Base-by-base conservation (phyloP, 495 filamentous ascomycete species). In the Aspergillus ostianus region DNA sequence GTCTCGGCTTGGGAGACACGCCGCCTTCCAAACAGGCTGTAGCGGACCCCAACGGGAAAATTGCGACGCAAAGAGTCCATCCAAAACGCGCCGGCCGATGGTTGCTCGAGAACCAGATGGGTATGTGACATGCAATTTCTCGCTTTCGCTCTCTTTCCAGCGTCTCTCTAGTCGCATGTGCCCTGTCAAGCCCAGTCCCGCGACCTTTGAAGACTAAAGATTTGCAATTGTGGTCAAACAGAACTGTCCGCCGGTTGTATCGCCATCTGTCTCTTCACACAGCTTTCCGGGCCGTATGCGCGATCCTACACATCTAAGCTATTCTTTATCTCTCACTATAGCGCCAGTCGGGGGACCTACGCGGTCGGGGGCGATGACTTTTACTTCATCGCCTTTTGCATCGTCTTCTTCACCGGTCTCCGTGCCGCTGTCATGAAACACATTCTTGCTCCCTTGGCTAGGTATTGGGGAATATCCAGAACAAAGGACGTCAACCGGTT, bases 391-490 rank as follows among this genome's bases (percentile, higher is more conserved):
- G 68, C 73, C 2, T 88, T 86, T 66, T 91, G 85, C 82, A 82
- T 92, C 65, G 76, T 91, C 57, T 72, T 90, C 53, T 89, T 92
- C 64, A 93, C 89, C 18, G 89, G 86, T 27, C 76, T 92, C 32
- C 85, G 90, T 53, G 88, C 87, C 9, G 80, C 80, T 19, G 70
- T 84, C 19, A 90, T 94, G 82, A 87, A 91, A 58, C 88, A 92
- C 68, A 57, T 92, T 13, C 80, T 94, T n/a, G 81, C 82, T 30
- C 90, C 90, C 17, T 74, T 90, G 20, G 90, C 87, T 18, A 81
- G 79, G 46, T 76, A 17, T 77, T 78, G 59, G 89, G 45, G 90
- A 21, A 78, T 94, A 51, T 71, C 75, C 44, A 76, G 74, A 60
- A 55, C 13, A 20, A 92, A 90, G 70, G 86, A 80, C 17, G 67